A percentile compares a stretch with the other conserved stretches of the same genome.
These are phyloP conservation scores for Lactifluus hygrophoroides DNA, from an alignment of 768 basidiomycete species.

Conservation along the genomic window DNA sequence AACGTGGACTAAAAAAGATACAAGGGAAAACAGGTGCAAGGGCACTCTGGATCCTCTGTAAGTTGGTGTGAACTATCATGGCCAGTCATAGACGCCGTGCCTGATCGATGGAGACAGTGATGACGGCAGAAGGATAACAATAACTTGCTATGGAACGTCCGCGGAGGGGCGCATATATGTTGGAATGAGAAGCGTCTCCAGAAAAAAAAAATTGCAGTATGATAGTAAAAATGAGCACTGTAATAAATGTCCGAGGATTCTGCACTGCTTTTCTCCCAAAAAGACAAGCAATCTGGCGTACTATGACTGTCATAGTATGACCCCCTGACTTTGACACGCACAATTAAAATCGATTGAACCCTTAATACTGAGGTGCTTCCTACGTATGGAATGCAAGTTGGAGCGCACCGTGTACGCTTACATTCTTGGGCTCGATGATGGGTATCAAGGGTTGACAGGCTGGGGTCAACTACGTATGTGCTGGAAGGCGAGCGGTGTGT, in stretches of 20 bases:
- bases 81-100: not conserved
- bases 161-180: not conserved
- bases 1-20: no score
- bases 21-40: no score
- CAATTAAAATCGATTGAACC: not conserved
- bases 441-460: not conserved
- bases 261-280: constrained; percentile 12
- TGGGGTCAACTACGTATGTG: no score
- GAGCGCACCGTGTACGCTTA: not conserved
- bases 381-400: not conserved
- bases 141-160: not conserved
- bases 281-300: not conserved
- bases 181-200: not conserved
- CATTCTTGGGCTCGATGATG: not conserved
- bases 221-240: not conserved
- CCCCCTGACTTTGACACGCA: not conserved
- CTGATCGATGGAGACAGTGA: not conserved
- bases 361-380: not conserved
- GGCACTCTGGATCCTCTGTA: not conserved
- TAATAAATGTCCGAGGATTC: constrained; percentile 7
- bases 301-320: not conserved
- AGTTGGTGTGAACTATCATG: no score
- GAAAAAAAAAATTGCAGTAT: not conserved
- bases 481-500: not conserved
- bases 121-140: not conserved